Base-by-base conservation (phyloP, 768 basidiomycete genomes). In the Austroboletus eburneus region DNA sequence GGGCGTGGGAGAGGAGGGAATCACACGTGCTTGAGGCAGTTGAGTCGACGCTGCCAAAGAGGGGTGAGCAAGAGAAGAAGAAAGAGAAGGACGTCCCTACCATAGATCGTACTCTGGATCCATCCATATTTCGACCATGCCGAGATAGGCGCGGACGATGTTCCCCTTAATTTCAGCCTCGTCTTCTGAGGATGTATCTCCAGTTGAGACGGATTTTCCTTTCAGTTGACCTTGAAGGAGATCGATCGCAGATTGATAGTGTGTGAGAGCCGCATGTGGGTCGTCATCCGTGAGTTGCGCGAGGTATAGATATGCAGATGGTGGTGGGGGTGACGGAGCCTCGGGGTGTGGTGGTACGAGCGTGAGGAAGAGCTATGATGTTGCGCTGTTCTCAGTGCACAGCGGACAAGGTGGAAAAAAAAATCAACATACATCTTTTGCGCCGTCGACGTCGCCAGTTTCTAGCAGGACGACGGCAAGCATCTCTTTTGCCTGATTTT, bases 121-220 rank as follows among this genome's bases (percentile, higher is more conserved):
- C 91, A 96, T 95, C 92, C 92, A 96, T 14, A 94, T 87, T 62
- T 95, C 93, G 21, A 94, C 85, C 77, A 93, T 92, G 8, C 86
- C 87, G 24, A 92, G 76, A 18, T 93, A 75, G 8, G 89, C 90
- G 33, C 85, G 75, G 10, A 92, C 83, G 46, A 85, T 81, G 58
- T 81, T 88, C 25, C 66, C 75, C 58, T 73, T 82, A 39, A 82
- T 63, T 54, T 88, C 84, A 3, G 71, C 62, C 43, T 58, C 64
- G n/a, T 55, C 55, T 5, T 60, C 59, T 42, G 65, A 72, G 48
- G 61, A 68, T 7, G 56, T 35, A 16, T 55, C 67, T 14, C 68
- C 66, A 4, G 64, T 67, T 23, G 68, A 61, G 23, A 76, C 74
- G 34, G 79, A 80, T 61, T 88, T 90, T 39, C 86, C 87, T 66